These are phyloP conservation scores for Paragyromitra xinjiangensis DNA, from an alignment of 495 filamentous ascomycete species.

Conservation along the genomic window DNA sequence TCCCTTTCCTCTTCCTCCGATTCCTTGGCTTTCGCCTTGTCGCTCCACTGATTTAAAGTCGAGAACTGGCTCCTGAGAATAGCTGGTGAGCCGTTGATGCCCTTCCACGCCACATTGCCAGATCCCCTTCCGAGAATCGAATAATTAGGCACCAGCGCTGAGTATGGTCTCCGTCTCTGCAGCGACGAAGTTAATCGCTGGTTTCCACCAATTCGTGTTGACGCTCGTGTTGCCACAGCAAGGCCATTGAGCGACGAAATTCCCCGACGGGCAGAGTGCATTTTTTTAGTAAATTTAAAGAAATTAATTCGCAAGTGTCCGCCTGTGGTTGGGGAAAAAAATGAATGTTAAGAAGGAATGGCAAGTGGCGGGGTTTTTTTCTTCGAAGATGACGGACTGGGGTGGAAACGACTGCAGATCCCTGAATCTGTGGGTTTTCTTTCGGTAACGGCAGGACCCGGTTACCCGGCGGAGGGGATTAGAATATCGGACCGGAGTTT, in stretches of 20 bases:
- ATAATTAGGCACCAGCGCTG: neutral
- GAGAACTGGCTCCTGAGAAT: slow-evolving; percentile 59
- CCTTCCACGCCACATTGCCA: neutral
- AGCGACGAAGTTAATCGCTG: slow-evolving; percentile 42
- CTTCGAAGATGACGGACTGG: slow-evolving; percentile 23
- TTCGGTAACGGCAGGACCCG: slow-evolving; percentile 12
- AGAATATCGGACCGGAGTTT: neutral
- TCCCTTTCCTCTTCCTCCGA: slow-evolving; percentile 20
- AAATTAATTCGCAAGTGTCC: neutral
- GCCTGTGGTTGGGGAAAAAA: slow-evolving; percentile 4
- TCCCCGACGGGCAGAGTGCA: slow-evolving; percentile 36
- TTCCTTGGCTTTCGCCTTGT: slow-evolving; percentile 40
- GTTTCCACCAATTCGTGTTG: slow-evolving; percentile 55
- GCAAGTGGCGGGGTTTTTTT: slow-evolving; percentile 30
- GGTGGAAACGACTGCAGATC: neutral
- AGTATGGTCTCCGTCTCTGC: slow-evolving; percentile 13
- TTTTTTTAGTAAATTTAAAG: slow-evolving; percentile 1
- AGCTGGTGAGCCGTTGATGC: slow-evolving; percentile 17
- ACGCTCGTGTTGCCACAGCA: slow-evolving; percentile 24
- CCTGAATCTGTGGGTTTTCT: slow-evolving; percentile 15
- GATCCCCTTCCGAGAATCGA: neutral
- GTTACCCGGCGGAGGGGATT: slow-evolving; percentile 46
- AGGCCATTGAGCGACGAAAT: slow-evolving; percentile 44
- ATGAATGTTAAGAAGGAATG: neutral
- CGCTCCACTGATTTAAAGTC: slow-evolving; percentile 60